Conservation (phyloP, 345 rosid genomes). For the Clarkia xantiana region DNA sequence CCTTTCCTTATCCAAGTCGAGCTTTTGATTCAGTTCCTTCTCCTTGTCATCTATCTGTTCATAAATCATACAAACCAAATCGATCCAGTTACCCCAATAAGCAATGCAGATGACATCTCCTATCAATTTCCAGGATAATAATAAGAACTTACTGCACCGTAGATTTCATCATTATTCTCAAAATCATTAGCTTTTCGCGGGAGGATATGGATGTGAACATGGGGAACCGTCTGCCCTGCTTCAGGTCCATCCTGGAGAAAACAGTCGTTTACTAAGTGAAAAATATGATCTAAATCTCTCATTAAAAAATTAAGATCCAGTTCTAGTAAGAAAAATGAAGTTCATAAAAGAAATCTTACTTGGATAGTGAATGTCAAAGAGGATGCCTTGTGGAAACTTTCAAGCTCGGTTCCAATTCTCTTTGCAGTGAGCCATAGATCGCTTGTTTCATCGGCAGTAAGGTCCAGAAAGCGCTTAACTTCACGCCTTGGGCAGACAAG, state of each 20-base stretch:
- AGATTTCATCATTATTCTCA: conserved; percentile 79
- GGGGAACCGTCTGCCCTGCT: conserved; percentile 85
- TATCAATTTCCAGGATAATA: background rate
- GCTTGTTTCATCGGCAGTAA: conserved; percentile 59
- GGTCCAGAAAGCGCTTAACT: conserved; percentile 78
- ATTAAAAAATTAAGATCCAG: background rate
- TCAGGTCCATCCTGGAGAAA: conserved; percentile 70
- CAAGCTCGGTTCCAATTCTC: conserved; percentile 61
- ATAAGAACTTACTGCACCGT: conserved; percentile 51
- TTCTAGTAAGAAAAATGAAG: background rate
- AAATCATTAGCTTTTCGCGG: conserved; percentile 80
- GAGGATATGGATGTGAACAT: conserved; percentile 81
- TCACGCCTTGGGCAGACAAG: conserved; percentile 80
- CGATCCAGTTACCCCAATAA: no score
- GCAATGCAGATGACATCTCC: no score
- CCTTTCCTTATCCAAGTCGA: conserved; percentile 67
- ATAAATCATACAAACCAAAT: background rate
- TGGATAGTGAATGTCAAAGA: conserved; percentile 72
- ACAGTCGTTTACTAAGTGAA: background rate
- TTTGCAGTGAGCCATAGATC: conserved; percentile 78
- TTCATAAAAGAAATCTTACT: conserved; percentile 24
- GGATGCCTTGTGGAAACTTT: conserved; percentile 57
- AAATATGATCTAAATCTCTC: background rate
- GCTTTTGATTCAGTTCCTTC: conserved; percentile 55
- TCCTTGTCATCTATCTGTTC: conserved; percentile 57